Evolutionary conservation across 495 filamentous ascomycete species (phyloP), one percentile per base, ranked within the genome.

Genomic region (Podospora conica): DNA sequence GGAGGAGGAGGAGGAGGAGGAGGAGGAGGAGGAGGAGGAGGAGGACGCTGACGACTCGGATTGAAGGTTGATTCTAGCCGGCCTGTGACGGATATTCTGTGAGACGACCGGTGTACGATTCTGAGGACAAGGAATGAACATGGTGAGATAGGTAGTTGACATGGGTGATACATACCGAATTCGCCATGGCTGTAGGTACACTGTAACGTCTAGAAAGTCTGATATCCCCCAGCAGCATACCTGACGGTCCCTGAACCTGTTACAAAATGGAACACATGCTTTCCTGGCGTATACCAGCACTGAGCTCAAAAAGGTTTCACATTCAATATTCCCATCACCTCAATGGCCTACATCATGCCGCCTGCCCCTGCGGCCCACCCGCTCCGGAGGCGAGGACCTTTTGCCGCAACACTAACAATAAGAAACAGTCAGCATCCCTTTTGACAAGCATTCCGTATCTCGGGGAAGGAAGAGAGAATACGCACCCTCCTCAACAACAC

Each of bases 401-500:
- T 75, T 87, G 84, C 53, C 86, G 77, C 68, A 88, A 71, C 9
- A 87, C 86, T 86, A 22, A 28, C 48, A 6, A 18, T 7, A 48
- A n/a, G 15, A n/a, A n/a, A n/a, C 0, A 48, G 40, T 48, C 15
- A 48, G 40, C 40, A 48, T 48, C 18, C n/a, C 6, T 0, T 6
- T 54, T 6, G 3, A 40, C 11, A 15, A 60, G 23, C 22, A 15
- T 65, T 31, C 2, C 58, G n/a, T 20, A 9, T 28, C 21, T 2
- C 24, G 27, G 63, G 3, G 54, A 48, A 40, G 20, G 53, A 9
- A 53, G 29, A 53, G 25, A 12, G 61, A 8, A 1, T 21, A 60
- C 85, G 73, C 77, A 91, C 93, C 89, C 77, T 97, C 93, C 76
- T 98, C 95, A 27, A 97, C 89, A 54, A 96, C 78, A 27, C 90